Percentiles rank a stretch among this genome's conserved stretches.
These are phyloP conservation scores for Helianthus tuberosus DNA, from an alignment of 129 eudicot species.

Conservation along the genomic window DNA sequence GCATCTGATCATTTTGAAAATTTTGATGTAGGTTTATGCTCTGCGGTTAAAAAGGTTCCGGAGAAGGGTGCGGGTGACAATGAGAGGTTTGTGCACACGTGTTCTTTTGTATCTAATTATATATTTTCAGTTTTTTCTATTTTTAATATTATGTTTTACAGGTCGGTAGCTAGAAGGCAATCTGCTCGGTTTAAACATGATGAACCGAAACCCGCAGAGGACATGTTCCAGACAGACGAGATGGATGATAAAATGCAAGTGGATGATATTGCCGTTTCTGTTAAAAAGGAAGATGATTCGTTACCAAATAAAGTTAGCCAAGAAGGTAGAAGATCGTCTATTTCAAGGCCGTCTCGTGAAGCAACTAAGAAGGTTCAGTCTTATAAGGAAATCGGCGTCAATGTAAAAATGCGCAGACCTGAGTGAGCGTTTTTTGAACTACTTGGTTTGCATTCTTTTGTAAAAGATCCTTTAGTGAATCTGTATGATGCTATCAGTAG, in stretches of 20 bases:
- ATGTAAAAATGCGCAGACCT: conserved; percentile 61
- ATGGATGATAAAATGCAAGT: conserved; percentile 36
- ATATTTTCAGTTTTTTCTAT: not conserved
- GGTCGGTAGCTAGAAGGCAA: conserved; percentile 44
- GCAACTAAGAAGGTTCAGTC: conserved; percentile 67
- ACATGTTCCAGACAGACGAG: conserved; percentile 17
- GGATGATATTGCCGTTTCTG: conserved; percentile 14
- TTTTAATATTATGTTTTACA: conserved; percentile 6
- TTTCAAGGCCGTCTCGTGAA: conserved; percentile 64
- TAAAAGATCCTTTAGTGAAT: conserved; percentile 11
- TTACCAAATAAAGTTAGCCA: conserved; percentile 7
- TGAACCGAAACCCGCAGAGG: conserved; percentile 32
- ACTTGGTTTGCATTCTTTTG: conserved; percentile 9
- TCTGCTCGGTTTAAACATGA: conserved; percentile 46
- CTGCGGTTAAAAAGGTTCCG: conserved; percentile 39
- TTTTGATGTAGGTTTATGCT: conserved; percentile 38
- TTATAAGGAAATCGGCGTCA: conserved; percentile 60
- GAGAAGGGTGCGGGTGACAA: conserved; percentile 43
- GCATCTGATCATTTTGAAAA: not conserved
- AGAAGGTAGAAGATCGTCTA: conserved; percentile 50
- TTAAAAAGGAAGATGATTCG: conserved; percentile 27
- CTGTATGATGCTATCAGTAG: conserved; percentile 15
- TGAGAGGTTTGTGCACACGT: conserved; percentile 45
- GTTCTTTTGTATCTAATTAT: not conserved
- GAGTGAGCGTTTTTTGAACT: conserved; percentile 34